Percentiles rank a stretch among this genome's conserved stretches.
Conservation (phyloP, 768 basidiomycete species). For the Jaapia argillacea region DNA sequence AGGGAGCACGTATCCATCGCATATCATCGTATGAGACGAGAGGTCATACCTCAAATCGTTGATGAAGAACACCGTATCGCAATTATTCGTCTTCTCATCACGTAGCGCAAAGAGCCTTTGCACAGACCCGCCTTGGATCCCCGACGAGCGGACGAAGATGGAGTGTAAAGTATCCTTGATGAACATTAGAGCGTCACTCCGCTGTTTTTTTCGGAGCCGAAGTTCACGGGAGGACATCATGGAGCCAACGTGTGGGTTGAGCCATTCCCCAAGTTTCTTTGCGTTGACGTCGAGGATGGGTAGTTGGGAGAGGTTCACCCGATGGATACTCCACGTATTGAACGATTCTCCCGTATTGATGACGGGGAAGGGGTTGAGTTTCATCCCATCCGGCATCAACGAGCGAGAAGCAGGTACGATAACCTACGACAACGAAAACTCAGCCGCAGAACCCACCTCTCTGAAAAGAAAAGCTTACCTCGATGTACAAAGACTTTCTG, state of each 20-base stretch:
- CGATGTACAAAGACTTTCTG: constrained; percentile 43
- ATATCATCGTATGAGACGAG: constrained; percentile 29
- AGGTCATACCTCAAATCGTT: constrained; percentile 36
- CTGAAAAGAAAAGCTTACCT: constrained; percentile 12
- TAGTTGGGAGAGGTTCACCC: constrained; percentile 24
- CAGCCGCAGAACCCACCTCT: background rate
- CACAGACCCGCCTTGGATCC: constrained; percentile 12
- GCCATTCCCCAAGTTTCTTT: constrained; percentile 17
- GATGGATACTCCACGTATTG: constrained; percentile 27
- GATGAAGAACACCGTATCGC: constrained; percentile 36
- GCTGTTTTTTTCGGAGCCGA: background rate
- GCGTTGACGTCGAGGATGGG: constrained; percentile 20
- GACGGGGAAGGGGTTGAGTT: constrained; percentile 12
- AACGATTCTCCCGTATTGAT: constrained; percentile 9
- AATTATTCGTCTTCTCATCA: constrained; percentile 9
- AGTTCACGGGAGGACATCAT: constrained; percentile 25
- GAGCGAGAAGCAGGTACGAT: background rate
- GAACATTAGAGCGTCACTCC: constrained; percentile 17
- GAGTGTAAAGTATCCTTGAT: constrained; percentile 23
- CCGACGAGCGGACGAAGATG: constrained; percentile 17
- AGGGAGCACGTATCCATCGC: constrained; percentile 21
- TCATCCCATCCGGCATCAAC: background rate
- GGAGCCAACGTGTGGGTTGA: constrained; percentile 19
- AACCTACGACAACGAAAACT: background rate
- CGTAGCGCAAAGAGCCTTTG: constrained; percentile 13